A percentile compares a stretch with the other conserved stretches of the same genome.
Evolutionary conservation across 208 protist genomes (phyloP).

Genomic region (Blastocrithidia nonstop): DNA sequence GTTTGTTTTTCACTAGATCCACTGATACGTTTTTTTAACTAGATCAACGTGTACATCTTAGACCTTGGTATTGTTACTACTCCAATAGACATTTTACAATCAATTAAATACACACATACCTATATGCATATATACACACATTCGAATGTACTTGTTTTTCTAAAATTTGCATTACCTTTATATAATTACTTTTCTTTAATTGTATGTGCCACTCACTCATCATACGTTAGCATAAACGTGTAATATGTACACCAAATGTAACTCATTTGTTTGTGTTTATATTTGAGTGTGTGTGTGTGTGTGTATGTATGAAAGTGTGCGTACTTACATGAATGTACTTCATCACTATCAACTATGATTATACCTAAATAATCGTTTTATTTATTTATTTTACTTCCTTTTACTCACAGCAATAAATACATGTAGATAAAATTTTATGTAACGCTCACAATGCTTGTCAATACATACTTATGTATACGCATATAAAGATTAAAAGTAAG

Average conservation of each 20-base stretch:
- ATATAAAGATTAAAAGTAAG: too few relatives aligned
- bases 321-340: neutral
- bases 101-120: neutral
- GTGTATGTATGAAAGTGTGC: neutral
- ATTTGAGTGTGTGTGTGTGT: constrained; percentile 1
- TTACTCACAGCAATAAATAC: too few relatives aligned
- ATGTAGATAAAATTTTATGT: too few relatives aligned
- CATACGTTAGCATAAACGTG: neutral
- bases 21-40: too few relatives aligned
- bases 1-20: too few relatives aligned
- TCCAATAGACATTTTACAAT: too few relatives aligned
- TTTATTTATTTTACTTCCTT: too few relatives aligned
- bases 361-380: too few relatives aligned
- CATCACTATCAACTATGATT: neutral
- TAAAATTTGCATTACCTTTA: neutral
- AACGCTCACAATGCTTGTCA: too few relatives aligned
- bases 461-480: too few relatives aligned
- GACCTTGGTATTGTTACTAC: too few relatives aligned
- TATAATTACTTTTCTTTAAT: neutral
- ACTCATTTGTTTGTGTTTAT: neutral
- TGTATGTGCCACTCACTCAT: neutral
- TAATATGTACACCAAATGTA: neutral
- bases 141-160: constrained; percentile 1
- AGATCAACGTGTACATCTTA: too few relatives aligned
- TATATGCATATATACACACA: constrained; percentile 3